Conservation (phyloP, 1,284 basidiomycete species). For the Ceratobasidium sp. region DNA sequence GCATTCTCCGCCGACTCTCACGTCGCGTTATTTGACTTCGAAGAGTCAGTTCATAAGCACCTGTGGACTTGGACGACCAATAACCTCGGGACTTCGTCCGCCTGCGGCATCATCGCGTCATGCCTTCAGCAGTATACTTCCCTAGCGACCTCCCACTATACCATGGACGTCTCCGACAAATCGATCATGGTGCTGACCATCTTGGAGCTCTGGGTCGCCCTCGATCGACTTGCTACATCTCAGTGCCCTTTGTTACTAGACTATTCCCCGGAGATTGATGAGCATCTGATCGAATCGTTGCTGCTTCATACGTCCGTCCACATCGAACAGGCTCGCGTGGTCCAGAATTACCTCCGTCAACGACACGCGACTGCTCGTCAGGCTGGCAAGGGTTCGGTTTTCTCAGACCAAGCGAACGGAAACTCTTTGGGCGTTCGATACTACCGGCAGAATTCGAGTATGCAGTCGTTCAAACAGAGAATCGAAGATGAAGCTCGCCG, state of each 20-base stretch:
- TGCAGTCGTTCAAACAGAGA: slow-evolving; percentile 51
- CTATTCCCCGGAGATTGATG: slow-evolving; percentile 46
- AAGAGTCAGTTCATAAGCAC: slow-evolving; percentile 3
- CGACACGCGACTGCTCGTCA: slow-evolving; percentile 51
- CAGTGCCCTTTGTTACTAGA: slow-evolving; percentile 42
- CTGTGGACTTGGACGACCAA: not conserved
- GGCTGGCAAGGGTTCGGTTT: slow-evolving; percentile 51
- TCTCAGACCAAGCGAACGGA: slow-evolving; percentile 36
- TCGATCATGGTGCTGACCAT: slow-evolving; percentile 49
- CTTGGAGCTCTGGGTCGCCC: slow-evolving; percentile 46
- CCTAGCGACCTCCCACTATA: not conserved
- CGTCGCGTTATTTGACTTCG: slow-evolving; percentile 35
- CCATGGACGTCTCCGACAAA: slow-evolving; percentile 6
- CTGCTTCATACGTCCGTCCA: slow-evolving; percentile 19
- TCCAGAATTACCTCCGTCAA: slow-evolving; percentile 55
- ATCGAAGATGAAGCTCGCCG: slow-evolving; percentile 54
- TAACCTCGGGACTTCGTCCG: not conserved
- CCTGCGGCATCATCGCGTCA: slow-evolving; percentile 1
- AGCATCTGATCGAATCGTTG: slow-evolving; percentile 28
- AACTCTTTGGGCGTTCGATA: slow-evolving; percentile 56
- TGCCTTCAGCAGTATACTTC: slow-evolving; percentile 25
- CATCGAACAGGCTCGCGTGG: slow-evolving; percentile 53
- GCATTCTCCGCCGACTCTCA: slow-evolving; percentile 9
- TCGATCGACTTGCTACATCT: slow-evolving; percentile 45
- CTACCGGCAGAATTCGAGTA: slow-evolving; percentile 50